Evolutionary conservation across 75 land plant species (phyloP).

Genomic region (Pinus tabuliformis): DNA sequence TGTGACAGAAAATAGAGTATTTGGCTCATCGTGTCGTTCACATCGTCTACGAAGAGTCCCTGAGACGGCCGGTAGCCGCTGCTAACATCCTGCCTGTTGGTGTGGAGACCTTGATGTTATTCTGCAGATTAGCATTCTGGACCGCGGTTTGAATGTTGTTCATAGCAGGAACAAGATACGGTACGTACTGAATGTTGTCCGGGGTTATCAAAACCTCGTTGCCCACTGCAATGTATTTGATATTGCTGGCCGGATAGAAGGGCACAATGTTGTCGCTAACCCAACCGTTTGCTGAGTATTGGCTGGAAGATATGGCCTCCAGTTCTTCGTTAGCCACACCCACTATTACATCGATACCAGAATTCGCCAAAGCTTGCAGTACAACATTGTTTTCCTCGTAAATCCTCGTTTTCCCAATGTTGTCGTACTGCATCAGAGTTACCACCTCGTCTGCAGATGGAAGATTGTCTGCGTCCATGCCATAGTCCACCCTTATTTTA

Average conservation of each 20-base stretch:
- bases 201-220: constrained; percentile 36
- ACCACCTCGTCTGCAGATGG: no score
- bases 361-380: constrained; percentile 47
- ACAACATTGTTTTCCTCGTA: constrained; percentile 54
- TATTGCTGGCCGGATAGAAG: constrained; percentile 43
- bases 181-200: neutral
- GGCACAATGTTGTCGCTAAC: constrained; percentile 35
- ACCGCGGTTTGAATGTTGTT: constrained; percentile 41
- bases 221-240: constrained; percentile 55
- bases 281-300: constrained; percentile 42
- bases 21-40: constrained; percentile 17
- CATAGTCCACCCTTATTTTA: no score
- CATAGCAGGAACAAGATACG: constrained; percentile 49
- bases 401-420: constrained; percentile 32
- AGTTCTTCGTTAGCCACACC: constrained; percentile 37
- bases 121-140: constrained; percentile 17
- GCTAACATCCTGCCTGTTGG: constrained; percentile 35
- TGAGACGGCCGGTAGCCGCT: constrained; percentile 56
- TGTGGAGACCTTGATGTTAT: constrained; percentile 49
- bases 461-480: no score
- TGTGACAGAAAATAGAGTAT: constrained; percentile 38
- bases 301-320: constrained; percentile 11
- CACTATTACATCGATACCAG: constrained; percentile 52
- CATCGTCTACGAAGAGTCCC: constrained; percentile 23
- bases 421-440: constrained; percentile 30